Evolutionary conservation across 768 basidiomycete species (phyloP).

Genomic region (Aureoboletus auriporus): DNA sequence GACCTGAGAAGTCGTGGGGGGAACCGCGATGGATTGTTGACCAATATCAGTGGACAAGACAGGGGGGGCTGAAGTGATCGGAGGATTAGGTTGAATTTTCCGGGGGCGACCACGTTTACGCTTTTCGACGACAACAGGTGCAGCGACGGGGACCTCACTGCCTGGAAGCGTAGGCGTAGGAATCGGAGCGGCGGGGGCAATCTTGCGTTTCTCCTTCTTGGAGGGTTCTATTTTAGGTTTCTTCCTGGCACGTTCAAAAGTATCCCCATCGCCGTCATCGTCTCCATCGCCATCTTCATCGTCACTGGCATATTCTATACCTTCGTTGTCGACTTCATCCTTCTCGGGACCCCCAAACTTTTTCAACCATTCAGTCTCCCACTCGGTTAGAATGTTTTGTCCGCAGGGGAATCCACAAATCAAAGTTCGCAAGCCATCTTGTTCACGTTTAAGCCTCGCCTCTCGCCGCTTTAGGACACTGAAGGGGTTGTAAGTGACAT

Average conservation of each 20-base stretch:
- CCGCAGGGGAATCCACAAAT: constrained; percentile 72
- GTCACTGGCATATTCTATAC: constrained; percentile 38
- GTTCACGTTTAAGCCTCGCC: constrained; percentile 64
- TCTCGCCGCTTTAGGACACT: constrained; percentile 83
- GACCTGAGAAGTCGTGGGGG: constrained; percentile 10
- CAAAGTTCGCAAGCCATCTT: constrained; percentile 67
- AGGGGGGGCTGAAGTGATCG: constrained; percentile 24
- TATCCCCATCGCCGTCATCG: constrained; percentile 34
- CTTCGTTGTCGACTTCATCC: constrained; percentile 55
- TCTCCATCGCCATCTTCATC: constrained; percentile 45
- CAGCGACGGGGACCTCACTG: constrained; percentile 25
- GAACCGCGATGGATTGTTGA: constrained; percentile 12
- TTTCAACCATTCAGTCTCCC: constrained; percentile 73
- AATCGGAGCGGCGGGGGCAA: constrained; percentile 29
- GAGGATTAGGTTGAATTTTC: constrained; percentile 53
- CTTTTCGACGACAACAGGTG: constrained; percentile 53
- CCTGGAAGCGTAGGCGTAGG: constrained; percentile 12
- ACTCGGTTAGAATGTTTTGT: constrained; percentile 62
- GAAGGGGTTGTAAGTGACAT: constrained; percentile 4
- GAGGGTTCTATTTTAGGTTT: constrained; percentile 46
- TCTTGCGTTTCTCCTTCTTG: constrained; percentile 41
- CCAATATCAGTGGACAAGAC: constrained; percentile 13
- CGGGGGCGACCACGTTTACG: constrained; percentile 81
- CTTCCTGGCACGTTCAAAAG: constrained; percentile 55
- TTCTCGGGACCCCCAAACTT: constrained; percentile 76